Percentiles rank a stretch among this genome's conserved stretches.
phyloP scores from a whole-genome alignment of 768 basidiomycete species.

The Lactarius tabidus region DNA sequence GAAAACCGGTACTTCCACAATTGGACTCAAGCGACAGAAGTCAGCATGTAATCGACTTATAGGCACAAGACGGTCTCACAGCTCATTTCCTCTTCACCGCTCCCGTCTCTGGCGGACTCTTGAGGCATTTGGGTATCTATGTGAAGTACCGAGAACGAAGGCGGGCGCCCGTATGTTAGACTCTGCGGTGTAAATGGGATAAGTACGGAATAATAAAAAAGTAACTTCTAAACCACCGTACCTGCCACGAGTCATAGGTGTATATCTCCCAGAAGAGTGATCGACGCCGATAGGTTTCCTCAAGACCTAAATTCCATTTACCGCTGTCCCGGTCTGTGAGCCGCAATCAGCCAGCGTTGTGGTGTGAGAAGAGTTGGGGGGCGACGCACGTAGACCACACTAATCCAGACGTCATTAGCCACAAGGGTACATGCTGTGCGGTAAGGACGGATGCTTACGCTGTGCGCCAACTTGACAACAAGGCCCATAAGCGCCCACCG shows the following conservation, averaged over 20 bases:
- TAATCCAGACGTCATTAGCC: slow-evolving; percentile 17
- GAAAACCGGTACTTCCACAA: slow-evolving; percentile 70
- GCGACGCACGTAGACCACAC: slow-evolving; percentile 43
- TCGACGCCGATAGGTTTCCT: slow-evolving; percentile 56
- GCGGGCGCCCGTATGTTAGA: slow-evolving; percentile 67
- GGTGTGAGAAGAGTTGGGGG: slow-evolving; percentile 43
- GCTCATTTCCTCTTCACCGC: slow-evolving; percentile 55
- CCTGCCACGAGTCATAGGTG: slow-evolving; percentile 71
- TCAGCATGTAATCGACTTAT: background rate
- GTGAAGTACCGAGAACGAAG: slow-evolving; percentile 48
- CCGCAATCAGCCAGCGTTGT: slow-evolving; percentile 16
- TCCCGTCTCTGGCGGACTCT: slow-evolving; percentile 51
- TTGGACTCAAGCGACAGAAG: slow-evolving; percentile 40
- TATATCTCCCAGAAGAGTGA: slow-evolving; percentile 62
- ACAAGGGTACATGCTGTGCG: slow-evolving; percentile 24
- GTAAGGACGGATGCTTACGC: slow-evolving; percentile 40
- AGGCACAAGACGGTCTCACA: slow-evolving; percentile 40
- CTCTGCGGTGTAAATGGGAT: slow-evolving; percentile 42
- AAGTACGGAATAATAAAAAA: slow-evolving; percentile 4
- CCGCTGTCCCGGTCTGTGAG: slow-evolving; percentile 61
- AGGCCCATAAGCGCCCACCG: slow-evolving; percentile 71
- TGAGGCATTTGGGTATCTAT: slow-evolving; percentile 29
- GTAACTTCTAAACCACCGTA: slow-evolving; percentile 30
- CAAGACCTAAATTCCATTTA: slow-evolving; percentile 54
- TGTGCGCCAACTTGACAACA: slow-evolving; percentile 64